Conservation (phyloP, 208 protist species). For the Trypanosoma congolense region DNA sequence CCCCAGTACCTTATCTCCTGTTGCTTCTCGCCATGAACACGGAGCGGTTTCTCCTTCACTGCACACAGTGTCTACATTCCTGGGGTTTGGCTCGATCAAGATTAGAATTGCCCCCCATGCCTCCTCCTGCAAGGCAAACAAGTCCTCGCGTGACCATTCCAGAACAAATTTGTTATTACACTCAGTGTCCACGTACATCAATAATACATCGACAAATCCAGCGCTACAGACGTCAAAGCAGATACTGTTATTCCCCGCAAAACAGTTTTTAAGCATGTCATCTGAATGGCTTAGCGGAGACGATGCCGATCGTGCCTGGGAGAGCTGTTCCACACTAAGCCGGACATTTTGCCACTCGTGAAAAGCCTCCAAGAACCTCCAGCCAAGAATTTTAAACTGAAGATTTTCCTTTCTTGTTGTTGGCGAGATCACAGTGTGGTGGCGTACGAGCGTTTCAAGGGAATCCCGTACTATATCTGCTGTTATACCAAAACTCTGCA, state of each 20-base stretch:
- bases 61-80: background rate
- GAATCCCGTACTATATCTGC: constrained; percentile 3
- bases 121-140: constrained; percentile 59
- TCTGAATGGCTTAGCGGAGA: background rate
- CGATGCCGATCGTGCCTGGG: background rate
- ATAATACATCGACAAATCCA: constrained; percentile 63
- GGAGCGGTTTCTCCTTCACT: background rate
- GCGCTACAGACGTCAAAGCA: constrained; percentile 43
- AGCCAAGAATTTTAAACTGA: constrained; percentile 74
- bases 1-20: background rate
- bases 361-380: constrained; percentile 65
- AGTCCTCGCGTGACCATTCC: constrained; percentile 64
- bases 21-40: background rate
- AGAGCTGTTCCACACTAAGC: constrained; percentile 15
- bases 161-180: constrained; percentile 45
- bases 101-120: constrained; percentile 59
- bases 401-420: constrained; percentile 43
- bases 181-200: constrained; percentile 60
- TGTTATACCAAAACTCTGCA: constrained; percentile 21
- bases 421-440: constrained; percentile 52
- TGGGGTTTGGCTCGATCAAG: constrained; percentile 34
- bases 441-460: constrained; percentile 35
- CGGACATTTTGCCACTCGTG: constrained; percentile 58
- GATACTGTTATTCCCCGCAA: background rate
- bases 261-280: too few species aligned